Conservation (phyloP, 257 asterid species). For the Solanum dulcamara region DNA sequence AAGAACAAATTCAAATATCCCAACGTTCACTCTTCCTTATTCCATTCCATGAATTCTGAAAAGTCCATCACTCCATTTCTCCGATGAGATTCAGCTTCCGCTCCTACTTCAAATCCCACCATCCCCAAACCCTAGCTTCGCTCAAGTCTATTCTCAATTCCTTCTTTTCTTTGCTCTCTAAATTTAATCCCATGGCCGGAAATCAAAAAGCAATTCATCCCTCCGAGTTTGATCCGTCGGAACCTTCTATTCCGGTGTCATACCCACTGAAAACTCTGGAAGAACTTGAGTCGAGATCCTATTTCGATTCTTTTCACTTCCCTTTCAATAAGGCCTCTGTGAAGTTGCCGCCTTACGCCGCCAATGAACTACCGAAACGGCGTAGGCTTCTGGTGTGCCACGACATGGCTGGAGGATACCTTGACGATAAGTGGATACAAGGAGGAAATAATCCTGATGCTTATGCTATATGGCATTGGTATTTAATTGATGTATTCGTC, state of each 20-base stretch:
- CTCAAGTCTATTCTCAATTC: conserved; percentile 24
- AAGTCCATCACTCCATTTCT: background rate
- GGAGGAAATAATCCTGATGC: conserved; percentile 72
- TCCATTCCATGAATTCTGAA: background rate
- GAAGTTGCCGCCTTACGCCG: conserved; percentile 23
- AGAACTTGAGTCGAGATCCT: conserved; percentile 63
- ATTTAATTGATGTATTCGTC: conserved; percentile 82
- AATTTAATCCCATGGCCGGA: background rate
- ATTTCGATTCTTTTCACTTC: conserved; percentile 72
- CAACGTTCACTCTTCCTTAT: background rate
- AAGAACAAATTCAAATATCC: background rate
- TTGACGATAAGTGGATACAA: conserved; percentile 70
- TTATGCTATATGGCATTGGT: conserved; percentile 92
- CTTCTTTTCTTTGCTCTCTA: conserved; percentile 21
- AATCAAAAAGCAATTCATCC: background rate
- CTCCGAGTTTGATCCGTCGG: conserved; percentile 39
- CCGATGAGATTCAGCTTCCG: background rate
- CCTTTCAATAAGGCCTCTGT: conserved; percentile 50
- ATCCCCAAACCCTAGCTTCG: conserved; percentile 30
- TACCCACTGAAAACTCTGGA: conserved; percentile 76
- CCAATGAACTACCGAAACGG: conserved; percentile 33
- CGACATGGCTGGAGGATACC: conserved; percentile 85
- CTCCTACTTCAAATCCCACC: conserved; percentile 35
- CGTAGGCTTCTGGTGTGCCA: conserved; percentile 78
- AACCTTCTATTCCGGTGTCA: conserved; percentile 60